Evolutionary conservation across 441 rosid species (phyloP), one percentile per base, ranked within the genome.

Genomic region (Gossypium davidsonii): DNA sequence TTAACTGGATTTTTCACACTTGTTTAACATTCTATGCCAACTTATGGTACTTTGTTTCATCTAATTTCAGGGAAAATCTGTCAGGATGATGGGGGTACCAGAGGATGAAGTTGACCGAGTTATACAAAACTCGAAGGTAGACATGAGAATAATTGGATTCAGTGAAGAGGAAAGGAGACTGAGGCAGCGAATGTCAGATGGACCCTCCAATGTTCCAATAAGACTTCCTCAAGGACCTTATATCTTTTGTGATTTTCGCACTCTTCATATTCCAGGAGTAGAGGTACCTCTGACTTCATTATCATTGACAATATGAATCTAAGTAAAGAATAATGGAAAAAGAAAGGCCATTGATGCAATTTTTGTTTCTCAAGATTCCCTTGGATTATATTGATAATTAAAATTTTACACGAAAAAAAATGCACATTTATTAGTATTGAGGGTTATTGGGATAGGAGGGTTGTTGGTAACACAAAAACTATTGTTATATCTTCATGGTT

Each of bases 11-110:
- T 58, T 71, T 20, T 70, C 31, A 25, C 34, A 17, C 25, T 46
- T n/a, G 34, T 4, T 63, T 59, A 7, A 42, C 55, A 37, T 56
- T 21, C 28, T 17, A n/a, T 56, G 25, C 66, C 46, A 70, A 31
- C 42, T 63, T 37, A 48, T 21, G 7, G 55, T 12, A 60, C 20
- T 65, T 15, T 73, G 20, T 48, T 74, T 58, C 42, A 74, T 60
- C 21, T 63, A 48, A 61, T 28, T 72, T 73, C 70, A 90, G 99
- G 91, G 81, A 15, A 93, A 85, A 71, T 57, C 87, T 70, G 84
- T 95, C 58, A 88, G 91, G 85, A 92, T 95, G 98, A 86, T 95
- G 99, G 99, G 98, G 73, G 91, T 87, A 52, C 72, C 87, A 55
- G 86, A 86, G 84, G 89, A 79, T 76, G 99, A 95, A 82, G 83